Base-by-base conservation (phyloP, 2,329 filamentous ascomycete genomes). In the Neopestalotiopsis sp. region DNA sequence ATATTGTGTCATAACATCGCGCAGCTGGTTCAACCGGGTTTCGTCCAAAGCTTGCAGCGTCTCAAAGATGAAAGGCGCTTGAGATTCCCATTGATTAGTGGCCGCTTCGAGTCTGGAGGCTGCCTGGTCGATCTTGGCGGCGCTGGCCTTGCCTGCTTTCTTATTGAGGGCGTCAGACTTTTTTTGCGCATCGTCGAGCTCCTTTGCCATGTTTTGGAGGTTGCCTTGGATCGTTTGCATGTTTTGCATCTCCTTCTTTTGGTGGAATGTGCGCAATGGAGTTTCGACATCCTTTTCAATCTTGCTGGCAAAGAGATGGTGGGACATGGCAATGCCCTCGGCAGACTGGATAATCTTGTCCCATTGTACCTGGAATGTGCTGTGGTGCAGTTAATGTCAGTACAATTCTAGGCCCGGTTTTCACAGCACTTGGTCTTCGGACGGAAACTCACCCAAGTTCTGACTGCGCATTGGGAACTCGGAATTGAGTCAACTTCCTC, bases 1-100 rank as follows among this genome's bases (percentile, higher is more conserved):
- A 75, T 95, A 92, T 76, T 98, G 95, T 0, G 96, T 98, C 70
- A 99, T 87, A 56, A 93, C 89, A 80, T 98, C 95, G 71, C 95
- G 92, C 69, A 99, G 86, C 76, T 97, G 92, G 79, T 98, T 97
- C 73, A 97, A 85, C 68, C 96, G 90, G 74, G 89, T 91, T 83
- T 99, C 96, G 77, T 99, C 96, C 40, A 97, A 85, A 5, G 93
- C 92, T 79, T 99, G 96, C 32, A 99, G 88, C 70, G 91, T 92
- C 81, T 99, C 96, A 77, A 97, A 98, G 70, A 98, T 92, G 80
- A 94, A 98, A 1, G 96, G 96, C 14, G 96, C 94, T 79, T 97
- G 94, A 0, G 94, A 94, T 68, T 97, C 91, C 96, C 96, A 99
- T 78, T 97, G 92, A 73, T 91, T 88, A 59, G 87, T 89, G n/a